A percentile compares a stretch with the other conserved stretches of the same genome.
These are phyloP conservation scores for Rauvolfia tetraphylla DNA, from an alignment of 257 asterid genomes.

Conservation along the genomic window DNA sequence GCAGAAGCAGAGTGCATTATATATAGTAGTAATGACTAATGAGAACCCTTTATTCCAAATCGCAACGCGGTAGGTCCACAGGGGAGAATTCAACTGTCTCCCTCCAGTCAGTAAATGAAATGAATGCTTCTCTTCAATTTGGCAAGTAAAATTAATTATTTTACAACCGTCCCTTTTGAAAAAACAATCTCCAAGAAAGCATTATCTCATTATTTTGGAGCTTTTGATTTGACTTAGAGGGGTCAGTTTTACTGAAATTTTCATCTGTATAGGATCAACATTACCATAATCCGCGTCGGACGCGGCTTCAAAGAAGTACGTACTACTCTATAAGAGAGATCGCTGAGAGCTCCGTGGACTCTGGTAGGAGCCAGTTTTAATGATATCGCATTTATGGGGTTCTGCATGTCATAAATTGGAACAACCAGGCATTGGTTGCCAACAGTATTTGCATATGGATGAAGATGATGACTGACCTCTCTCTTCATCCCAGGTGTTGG, in stretches of 20 bases:
- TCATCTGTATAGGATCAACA: neutral
- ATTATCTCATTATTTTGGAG: neutral
- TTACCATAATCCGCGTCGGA: conserved; percentile 5
- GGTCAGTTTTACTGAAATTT: neutral
- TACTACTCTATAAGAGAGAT: too few species aligned
- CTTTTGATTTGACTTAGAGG: neutral
- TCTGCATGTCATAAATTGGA: conserved; percentile 4
- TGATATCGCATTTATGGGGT: neutral
- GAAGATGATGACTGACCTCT: neutral
- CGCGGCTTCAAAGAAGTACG: neutral
- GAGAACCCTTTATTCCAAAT: neutral
- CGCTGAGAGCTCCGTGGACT: neutral
- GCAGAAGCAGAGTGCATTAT: conserved; percentile 4
- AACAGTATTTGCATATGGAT: neutral
- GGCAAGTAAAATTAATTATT: conserved; percentile 13
- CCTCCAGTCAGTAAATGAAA: conserved; percentile 1
- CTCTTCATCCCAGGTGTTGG: neutral
- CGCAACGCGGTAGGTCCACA: conserved; percentile 16
- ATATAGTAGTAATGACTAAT: conserved; percentile 21
- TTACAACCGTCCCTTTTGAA: conserved; percentile 13
- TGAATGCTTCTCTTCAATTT: conserved; percentile 9
- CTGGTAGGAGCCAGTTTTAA: neutral
- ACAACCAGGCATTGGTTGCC: conserved; percentile 15
- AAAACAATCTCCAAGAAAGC: neutral
- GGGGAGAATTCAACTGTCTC: conserved; percentile 13